Base-by-base conservation (phyloP, 225 moss, liverwort and hornwort genomes). In the Asterella californica region DNA sequence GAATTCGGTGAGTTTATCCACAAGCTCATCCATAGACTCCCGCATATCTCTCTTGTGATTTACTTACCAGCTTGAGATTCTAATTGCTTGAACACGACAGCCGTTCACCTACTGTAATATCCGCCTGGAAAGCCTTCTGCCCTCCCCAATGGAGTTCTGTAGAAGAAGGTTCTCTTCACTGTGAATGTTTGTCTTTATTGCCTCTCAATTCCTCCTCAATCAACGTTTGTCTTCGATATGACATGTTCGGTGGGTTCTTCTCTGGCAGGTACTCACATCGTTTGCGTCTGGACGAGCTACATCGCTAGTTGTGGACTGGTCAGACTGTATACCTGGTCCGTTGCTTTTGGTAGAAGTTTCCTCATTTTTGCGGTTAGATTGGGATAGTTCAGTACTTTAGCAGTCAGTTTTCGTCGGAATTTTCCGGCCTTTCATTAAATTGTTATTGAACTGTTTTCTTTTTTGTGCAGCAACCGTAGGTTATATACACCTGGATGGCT, bases 201-300 rank as follows among this genome's bases (percentile, higher is more conserved):
- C 52, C 17, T 32, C 64, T 65, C 7, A 29, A 19, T 27, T 78
- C 25, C 25, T 46, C 15, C 25, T 53, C 32, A 50, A 24, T 72
- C 9, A 24, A 2, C 29, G 52, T 52, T 18, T 74, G 4, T 76
- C 15, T 57, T 11, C 22, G 21, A 21, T 59, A 19, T 57, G 75
- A 32, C 30, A 18, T 38, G 6, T n/a, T n/a, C 30, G n/a, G 47
- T 48, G 47, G 22, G 9, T 27, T 77, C 5, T 14, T 77, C 48
- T 75, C 70, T 80, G 76, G 72, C 83, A 92, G 92, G 92, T 95
- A 15, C 88, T 95, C 81, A 93, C 95, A 74, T 95, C 95, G 33
- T 95, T 95, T 83, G 95, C 95, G 37, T 95, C 95, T 77, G 95
- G 95, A 77, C 90, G 93, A 86, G 93, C 95, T 66, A 95, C 95